A percentile compares a stretch with the other conserved stretches of the same genome.
These are phyloP conservation scores for Prunus mume DNA, from an alignment of 306 rosid genomes.

Conservation along the genomic window DNA sequence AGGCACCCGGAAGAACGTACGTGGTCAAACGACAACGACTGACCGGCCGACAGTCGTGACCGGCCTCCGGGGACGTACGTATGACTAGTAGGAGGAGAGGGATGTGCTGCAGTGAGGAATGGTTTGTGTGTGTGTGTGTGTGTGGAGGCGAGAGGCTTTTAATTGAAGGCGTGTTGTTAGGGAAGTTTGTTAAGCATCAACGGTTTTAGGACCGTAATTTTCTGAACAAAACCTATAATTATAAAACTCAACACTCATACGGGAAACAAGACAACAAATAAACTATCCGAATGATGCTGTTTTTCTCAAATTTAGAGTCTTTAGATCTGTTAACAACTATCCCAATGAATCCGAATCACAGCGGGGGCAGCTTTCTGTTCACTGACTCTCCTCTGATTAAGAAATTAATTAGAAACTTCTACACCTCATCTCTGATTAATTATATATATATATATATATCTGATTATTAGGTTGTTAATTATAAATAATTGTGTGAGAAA, in stretches of 20 bases:
- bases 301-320: neutral
- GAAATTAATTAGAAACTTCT: neutral
- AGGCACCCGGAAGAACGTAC: neutral
- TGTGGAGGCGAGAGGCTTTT: slow-evolving; percentile 9
- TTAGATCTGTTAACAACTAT: neutral
- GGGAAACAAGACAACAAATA: neutral
- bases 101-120: slow-evolving; percentile 3
- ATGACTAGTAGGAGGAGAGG: neutral
- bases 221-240: slow-evolving; percentile 1
- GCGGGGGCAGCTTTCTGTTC: neutral
- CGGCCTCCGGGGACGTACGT: neutral
- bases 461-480: too few species aligned
- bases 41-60: neutral
- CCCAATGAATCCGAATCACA: neutral
- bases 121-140: neutral
- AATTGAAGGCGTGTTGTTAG: slow-evolving; percentile 1
- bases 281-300: neutral
- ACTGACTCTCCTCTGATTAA: neutral
- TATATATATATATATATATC: too few species aligned
- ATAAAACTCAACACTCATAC: neutral
- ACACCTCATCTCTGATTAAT: neutral
- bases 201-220: slow-evolving; percentile 9
- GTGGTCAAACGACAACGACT: neutral
- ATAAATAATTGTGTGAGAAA: too few species aligned
- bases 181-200: slow-evolving; percentile 6